Base-by-base conservation (phyloP, 169 alveolate genomes). In the Plasmodium inui region DNA sequence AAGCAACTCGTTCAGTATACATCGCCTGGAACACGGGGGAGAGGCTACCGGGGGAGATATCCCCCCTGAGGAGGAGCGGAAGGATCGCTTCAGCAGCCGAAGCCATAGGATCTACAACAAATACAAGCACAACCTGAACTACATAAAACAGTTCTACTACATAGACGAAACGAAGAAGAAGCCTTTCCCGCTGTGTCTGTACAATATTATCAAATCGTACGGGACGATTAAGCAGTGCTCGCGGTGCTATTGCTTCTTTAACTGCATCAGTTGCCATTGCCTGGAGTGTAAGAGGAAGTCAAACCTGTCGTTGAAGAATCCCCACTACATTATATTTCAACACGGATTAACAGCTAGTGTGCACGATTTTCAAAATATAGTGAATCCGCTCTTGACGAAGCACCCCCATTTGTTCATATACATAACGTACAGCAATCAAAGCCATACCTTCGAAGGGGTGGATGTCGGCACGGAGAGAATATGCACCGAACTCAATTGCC, bases 311-410 rank as follows among this genome's bases (percentile, higher is more conserved):
- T 84, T 84, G 4, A 82, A 74, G 17, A 88, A 93, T 34, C 94
- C 90, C 10, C 97, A 96, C 85, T 96, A 96, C 86, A 94, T 95
- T 30, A 94, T 96, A 7, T 73, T 96, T 34, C 94, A 92, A 93
- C 98, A 96, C 80, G 98, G 98, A 5, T 86, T 96, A 44, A 74
- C 96, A 17, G 95, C 97, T 39, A 92, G 96, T n/a, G 97, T 96
- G 26, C 80, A 84, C 4, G 91, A 84, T 67, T 94, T 96, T 96
- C 94, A 93, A 37, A 92, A 89, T 71, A 70, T 93, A 19, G 84
- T 95, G 17, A 88, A 84, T 74, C 81, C 95, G 7, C 80, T 96
- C n/a, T 44, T 96, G 73, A 82, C 28, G 1, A 82, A 70, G 19
- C 92, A 96, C 83, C 98, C 98, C 6, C 82, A 84, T 41, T 50